phyloP scores from a whole-genome alignment of 441 rosid genomes.

The Arabidopsis hybrid region DNA sequence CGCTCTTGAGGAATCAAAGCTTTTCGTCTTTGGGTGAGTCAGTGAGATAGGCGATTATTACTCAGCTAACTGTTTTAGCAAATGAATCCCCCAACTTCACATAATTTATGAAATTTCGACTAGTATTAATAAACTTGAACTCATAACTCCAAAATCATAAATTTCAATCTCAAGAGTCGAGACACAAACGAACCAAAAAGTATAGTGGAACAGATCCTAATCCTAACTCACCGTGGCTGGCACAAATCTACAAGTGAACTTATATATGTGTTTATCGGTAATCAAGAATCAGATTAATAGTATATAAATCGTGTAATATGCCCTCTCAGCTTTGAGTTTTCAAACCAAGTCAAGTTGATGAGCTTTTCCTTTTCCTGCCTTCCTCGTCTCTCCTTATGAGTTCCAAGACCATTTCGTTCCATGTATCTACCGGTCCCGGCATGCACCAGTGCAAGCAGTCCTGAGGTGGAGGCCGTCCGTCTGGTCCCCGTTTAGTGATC shows the following conservation, averaged over 20 bases:
- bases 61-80: conserved; percentile 13
- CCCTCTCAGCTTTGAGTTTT: conserved; percentile 5
- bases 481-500: conserved; percentile 74
- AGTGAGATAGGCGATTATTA: neutral
- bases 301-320: conserved; percentile 18
- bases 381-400: conserved; percentile 69
- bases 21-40: neutral
- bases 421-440: conserved; percentile 95
- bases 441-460: conserved; percentile 99
- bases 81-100: neutral
- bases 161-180: conserved; percentile 18
- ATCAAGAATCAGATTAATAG: conserved; percentile 17
- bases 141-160: neutral
- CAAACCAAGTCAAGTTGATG: conserved; percentile 33
- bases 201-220: conserved; percentile 28
- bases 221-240: conserved; percentile 33
- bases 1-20: conserved; percentile 8
- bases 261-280: conserved; percentile 21
- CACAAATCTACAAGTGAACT: conserved; percentile 32
- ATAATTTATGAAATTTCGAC: neutral
- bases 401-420: conserved; percentile 93
- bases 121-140: neutral
- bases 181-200: conserved; percentile 4
- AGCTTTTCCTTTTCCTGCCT: conserved; percentile 32
- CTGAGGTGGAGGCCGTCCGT: conserved; percentile 90